A percentile compares a stretch with the other conserved stretches of the same genome.
These are phyloP conservation scores for Saururus chinensis DNA, from an alignment of 164 flowering plant species.

Conservation along the genomic window DNA sequence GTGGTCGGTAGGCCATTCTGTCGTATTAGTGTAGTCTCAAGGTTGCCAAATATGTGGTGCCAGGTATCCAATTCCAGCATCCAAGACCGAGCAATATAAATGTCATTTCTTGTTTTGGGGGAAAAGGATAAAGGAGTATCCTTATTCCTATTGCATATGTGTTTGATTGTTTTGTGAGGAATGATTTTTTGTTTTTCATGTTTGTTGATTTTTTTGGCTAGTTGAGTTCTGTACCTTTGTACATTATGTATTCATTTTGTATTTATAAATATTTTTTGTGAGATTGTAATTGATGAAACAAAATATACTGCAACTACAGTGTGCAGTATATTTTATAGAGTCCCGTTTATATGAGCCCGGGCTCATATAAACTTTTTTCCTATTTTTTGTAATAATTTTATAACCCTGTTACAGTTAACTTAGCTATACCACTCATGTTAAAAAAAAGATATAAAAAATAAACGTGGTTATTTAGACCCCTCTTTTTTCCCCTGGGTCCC, in stretches of 20 bases:
- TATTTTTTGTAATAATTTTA: no score
- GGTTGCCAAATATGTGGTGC: slow-evolving; percentile 23
- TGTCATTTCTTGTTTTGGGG: slow-evolving; percentile 3
- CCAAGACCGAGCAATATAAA: neutral
- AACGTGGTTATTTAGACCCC: no score
- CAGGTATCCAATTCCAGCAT: slow-evolving; percentile 19
- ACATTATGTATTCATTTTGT: slow-evolving; percentile 9
- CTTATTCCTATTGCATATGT: slow-evolving; percentile 2
- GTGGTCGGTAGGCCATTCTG: slow-evolving; percentile 36
- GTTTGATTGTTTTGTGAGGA: slow-evolving; percentile 3
- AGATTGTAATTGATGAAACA: no score
- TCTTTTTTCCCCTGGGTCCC: no score
- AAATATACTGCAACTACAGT: no score
- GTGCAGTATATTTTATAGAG: no score
- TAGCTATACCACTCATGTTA: no score
- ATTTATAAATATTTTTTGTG: slow-evolving; percentile 2
- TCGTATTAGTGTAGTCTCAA: slow-evolving; percentile 26
- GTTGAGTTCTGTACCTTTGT: slow-evolving; percentile 1
- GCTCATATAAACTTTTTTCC: no score
- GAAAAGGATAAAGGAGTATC: slow-evolving; percentile 2
- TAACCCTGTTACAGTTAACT: no score
- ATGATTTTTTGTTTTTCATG: neutral
- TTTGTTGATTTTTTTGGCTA: slow-evolving; percentile 3
- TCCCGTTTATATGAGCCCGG: no score
- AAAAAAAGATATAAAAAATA: no score